A percentile compares a stretch with the other conserved stretches of the same genome.
These are phyloP conservation scores for Alternaria infectoria DNA, from an alignment of 2,329 filamentous ascomycete species.

Conservation along the genomic window DNA sequence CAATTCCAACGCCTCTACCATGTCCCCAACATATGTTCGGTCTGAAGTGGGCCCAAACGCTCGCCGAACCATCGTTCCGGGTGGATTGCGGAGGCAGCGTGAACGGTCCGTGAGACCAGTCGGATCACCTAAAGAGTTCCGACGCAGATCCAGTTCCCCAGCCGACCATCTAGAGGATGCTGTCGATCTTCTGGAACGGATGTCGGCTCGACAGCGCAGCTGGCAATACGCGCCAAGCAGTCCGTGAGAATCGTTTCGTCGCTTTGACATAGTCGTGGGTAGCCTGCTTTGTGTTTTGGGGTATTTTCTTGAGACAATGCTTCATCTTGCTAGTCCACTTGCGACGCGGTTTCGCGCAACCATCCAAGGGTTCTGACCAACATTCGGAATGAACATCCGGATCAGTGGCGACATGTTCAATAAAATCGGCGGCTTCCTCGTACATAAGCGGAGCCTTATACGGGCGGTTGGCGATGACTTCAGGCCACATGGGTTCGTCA, in stretches of 20 bases:
- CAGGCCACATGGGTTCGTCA: background rate
- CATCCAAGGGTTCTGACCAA: background rate
- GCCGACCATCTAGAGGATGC: background rate
- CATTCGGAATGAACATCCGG: background rate
- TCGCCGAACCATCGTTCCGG: background rate
- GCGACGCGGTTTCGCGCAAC: too few relatives aligned
- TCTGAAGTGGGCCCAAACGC: background rate
- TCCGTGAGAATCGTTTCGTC: constrained; percentile 1
- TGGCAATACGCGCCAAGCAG: background rate
- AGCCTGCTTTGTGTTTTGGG: background rate
- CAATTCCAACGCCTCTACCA: background rate
- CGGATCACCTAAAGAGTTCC: background rate
- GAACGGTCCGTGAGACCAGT: background rate
- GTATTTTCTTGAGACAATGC: background rate
- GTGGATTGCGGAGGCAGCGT: background rate
- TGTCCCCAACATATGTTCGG: background rate
- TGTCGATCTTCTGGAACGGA: background rate
- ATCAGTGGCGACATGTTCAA: background rate
- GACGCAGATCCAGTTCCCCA: background rate
- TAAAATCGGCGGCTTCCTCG: background rate
- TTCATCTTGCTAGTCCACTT: background rate
- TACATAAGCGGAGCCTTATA: background rate
- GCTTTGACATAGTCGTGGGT: background rate
- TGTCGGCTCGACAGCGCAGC: background rate
- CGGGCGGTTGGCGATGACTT: background rate